phyloP scores from a whole-genome alignment of 75 land plant genomes.

The Azolla pinnata region DNA sequence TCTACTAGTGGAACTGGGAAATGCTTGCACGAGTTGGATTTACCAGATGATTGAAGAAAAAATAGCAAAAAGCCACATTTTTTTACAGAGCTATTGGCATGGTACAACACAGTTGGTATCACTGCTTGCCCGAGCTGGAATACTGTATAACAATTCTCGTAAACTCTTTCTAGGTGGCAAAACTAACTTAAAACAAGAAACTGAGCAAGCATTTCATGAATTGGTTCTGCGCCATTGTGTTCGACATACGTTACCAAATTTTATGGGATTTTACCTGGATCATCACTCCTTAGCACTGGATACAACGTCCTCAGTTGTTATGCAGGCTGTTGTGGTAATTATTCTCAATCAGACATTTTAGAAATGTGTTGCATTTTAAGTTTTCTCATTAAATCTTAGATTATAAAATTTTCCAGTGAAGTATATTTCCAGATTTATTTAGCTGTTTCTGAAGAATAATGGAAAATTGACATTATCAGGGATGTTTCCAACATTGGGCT shows the following conservation, averaged over 20 bases:
- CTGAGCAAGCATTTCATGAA: constrained; percentile 51
- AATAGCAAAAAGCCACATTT: constrained; percentile 60
- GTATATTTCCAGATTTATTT: no score
- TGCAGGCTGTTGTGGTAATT: constrained; percentile 69
- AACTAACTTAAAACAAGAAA: constrained; percentile 23
- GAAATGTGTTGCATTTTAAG: no score
- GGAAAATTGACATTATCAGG: no score
- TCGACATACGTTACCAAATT: constrained; percentile 46
- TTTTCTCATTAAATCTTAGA: no score
- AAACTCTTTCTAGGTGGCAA: not conserved
- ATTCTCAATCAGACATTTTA: no score
- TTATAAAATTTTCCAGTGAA: no score
- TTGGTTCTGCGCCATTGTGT: constrained; percentile 59
- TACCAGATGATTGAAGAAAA: constrained; percentile 56
- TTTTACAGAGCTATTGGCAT: constrained; percentile 57
- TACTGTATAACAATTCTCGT: constrained; percentile 22
- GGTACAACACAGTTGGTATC: constrained; percentile 52
- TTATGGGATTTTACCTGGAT: constrained; percentile 79
- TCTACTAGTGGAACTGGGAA: constrained; percentile 24
- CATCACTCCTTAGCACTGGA: constrained; percentile 51
- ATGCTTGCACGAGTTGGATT: constrained; percentile 53
- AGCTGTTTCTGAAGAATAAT: no score
- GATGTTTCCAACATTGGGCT: constrained; percentile 84
- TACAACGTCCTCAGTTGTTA: constrained; percentile 27
- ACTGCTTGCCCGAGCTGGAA: constrained; percentile 53